phyloP scores from a whole-genome alignment of 495 filamentous ascomycete genomes.

The Platismatia glauca region DNA sequence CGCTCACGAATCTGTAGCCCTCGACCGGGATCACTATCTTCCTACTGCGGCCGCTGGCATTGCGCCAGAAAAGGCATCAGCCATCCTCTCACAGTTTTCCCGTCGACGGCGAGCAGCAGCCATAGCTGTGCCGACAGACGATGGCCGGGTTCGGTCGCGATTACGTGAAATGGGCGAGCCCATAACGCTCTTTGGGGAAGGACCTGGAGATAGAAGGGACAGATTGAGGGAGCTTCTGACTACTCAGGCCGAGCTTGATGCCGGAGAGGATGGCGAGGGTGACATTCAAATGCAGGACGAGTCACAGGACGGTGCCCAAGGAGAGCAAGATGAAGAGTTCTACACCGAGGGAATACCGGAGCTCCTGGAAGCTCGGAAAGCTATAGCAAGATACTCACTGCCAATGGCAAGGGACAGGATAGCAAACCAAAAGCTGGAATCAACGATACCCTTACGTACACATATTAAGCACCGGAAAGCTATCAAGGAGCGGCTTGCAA shows the following conservation, averaged over 20 bases:
- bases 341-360: conserved; percentile 75
- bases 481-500: conserved; percentile 73
- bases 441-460: conserved; percentile 71
- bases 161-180: conserved; percentile 83
- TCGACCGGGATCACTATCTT: conserved; percentile 80
- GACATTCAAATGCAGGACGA: conserved; percentile 56
- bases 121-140: conserved; percentile 92
- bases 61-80: conserved; percentile 79
- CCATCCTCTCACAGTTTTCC: conserved; percentile 80
- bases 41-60: conserved; percentile 63
- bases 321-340: conserved; percentile 86
- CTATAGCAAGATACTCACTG: conserved; percentile 78
- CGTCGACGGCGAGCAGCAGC: conserved; percentile 80
- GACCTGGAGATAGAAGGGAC: conserved; percentile 75
- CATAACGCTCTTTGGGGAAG: conserved; percentile 92
- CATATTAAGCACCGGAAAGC: conserved; percentile 85
- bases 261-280: conserved; percentile 46
- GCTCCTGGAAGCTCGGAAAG: conserved; percentile 65
- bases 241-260: conserved; percentile 57
- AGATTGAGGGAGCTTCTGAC: conserved; percentile 75
- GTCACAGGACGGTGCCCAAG: conserved; percentile 35
- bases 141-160: conserved; percentile 70
- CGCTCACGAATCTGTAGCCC: conserved; percentile 39
- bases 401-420: conserved; percentile 72
- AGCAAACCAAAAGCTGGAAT: conserved; percentile 65